These are phyloP conservation scores for Beauveria medogensis DNA, from an alignment of 2,329 filamentous ascomycete genomes.

Conservation along the genomic window DNA sequence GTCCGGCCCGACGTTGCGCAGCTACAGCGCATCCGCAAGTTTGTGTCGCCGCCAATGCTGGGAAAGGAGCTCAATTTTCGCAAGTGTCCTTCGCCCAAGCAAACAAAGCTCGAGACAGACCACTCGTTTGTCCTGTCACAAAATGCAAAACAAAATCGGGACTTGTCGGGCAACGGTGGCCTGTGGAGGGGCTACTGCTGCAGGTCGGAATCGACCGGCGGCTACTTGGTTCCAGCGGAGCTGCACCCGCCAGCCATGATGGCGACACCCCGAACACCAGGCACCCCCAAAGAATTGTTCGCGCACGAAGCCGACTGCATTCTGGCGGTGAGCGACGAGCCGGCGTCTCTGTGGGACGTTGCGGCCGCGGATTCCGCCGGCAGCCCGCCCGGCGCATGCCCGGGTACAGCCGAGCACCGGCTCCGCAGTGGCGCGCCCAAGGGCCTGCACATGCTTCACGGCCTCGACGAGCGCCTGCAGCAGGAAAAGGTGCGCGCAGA, in stretches of 20 bases:
- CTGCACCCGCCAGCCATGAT: constrained; percentile 41
- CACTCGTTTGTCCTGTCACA: constrained; percentile 49
- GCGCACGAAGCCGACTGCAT: constrained; percentile 31
- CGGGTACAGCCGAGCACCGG: constrained; percentile 18
- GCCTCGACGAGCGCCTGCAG: constrained; percentile 42
- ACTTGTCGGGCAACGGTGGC: constrained; percentile 50
- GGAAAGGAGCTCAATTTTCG: constrained; percentile 75
- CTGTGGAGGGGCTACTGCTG: constrained; percentile 73
- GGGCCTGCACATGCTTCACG: constrained; percentile 41
- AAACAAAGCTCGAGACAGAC: constrained; percentile 74
- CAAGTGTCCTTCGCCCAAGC: constrained; percentile 72
- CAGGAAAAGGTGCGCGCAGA: constrained; percentile 43
- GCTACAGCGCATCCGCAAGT: constrained; percentile 40
- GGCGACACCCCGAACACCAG: constrained; percentile 38
- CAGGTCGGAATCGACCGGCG: constrained; percentile 28
- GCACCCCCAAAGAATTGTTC: constrained; percentile 35
- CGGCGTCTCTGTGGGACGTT: constrained; percentile 21
- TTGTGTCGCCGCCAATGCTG: constrained; percentile 75
- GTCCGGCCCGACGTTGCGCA: constrained; percentile 30
- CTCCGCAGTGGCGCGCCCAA: constrained; percentile 28
- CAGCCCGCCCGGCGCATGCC: background rate
- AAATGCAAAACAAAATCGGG: constrained; percentile 41
- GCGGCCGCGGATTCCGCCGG: constrained; percentile 13
- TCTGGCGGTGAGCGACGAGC: constrained; percentile 32
- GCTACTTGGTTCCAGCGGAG: constrained; percentile 32